A percentile compares a stretch with the other conserved stretches of the same genome.
These are phyloP conservation scores for Aspergillus nanangensis DNA, from an alignment of 495 filamentous ascomycete genomes.

Conservation along the genomic window DNA sequence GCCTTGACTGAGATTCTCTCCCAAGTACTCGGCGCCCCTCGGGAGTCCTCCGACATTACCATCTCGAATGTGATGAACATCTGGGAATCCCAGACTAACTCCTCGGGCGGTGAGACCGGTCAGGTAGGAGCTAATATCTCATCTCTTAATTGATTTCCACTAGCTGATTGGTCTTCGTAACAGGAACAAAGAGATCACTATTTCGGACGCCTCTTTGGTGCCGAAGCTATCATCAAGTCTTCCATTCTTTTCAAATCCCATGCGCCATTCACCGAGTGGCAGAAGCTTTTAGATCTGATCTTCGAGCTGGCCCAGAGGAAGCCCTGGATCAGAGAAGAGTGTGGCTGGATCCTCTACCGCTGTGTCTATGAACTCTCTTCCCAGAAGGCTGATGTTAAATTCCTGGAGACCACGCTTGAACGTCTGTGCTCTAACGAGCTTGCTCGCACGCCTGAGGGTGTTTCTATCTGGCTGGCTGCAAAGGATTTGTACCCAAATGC, in stretches of 20 bases:
- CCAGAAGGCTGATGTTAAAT: slow-evolving; percentile 32
- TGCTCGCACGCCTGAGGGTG: slow-evolving; percentile 74
- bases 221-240: slow-evolving; percentile 78
- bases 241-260: slow-evolving; percentile 59
- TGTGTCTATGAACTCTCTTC: slow-evolving; percentile 39
- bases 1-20: slow-evolving; percentile 78
- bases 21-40: slow-evolving; percentile 40
- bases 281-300: slow-evolving; percentile 50
- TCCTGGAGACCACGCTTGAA: slow-evolving; percentile 57
- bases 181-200: slow-evolving; percentile 82
- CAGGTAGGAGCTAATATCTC: slow-evolving; percentile 34
- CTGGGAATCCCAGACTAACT: slow-evolving; percentile 64
- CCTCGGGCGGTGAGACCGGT: slow-evolving; percentile 59
- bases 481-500: slow-evolving; percentile 59
- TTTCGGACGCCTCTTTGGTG: slow-evolving; percentile 81
- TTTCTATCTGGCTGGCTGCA: slow-evolving; percentile 79
- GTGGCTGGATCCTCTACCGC: slow-evolving; percentile 64
- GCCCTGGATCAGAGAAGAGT: slow-evolving; percentile 85
- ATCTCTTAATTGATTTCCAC: not conserved
- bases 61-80: slow-evolving; percentile 52
- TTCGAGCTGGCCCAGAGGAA: slow-evolving; percentile 58
- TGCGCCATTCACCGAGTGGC: slow-evolving; percentile 49
- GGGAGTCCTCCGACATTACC: slow-evolving; percentile 34
- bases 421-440: slow-evolving; percentile 58
- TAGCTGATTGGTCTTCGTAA: not conserved